These are phyloP conservation scores for Fonsecaea monophora DNA, from an alignment of 2,329 filamentous ascomycete genomes.

Conservation along the genomic window DNA sequence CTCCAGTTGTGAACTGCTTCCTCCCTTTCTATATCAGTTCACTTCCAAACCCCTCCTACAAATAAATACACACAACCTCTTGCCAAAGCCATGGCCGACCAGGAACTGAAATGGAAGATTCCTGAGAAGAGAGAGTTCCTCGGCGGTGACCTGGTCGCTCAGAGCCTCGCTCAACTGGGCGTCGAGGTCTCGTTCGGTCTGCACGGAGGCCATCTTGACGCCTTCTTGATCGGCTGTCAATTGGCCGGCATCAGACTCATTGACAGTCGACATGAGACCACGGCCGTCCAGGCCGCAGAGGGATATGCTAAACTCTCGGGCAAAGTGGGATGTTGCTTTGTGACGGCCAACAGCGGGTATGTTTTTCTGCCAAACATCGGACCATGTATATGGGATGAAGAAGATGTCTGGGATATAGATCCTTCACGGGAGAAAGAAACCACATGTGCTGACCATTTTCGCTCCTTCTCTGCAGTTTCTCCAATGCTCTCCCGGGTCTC, in stretches of 20 bases:
- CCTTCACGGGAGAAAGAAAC: neutral
- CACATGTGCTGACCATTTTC: neutral
- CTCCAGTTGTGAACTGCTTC: too few relatives aligned
- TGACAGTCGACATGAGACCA: constrained; percentile 57
- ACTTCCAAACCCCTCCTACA: neutral
- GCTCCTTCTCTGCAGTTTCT: constrained; percentile 46
- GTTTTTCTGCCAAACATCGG: constrained; percentile 19
- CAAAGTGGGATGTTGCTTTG: constrained; percentile 55
- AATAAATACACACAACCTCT: neutral
- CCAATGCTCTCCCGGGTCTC: constrained; percentile 55
- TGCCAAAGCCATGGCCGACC: constrained; percentile 14
- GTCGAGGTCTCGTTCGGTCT: constrained; percentile 56
- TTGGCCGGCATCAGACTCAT: constrained; percentile 52
- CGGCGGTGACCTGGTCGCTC: constrained; percentile 56
- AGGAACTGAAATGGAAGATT: constrained; percentile 32
- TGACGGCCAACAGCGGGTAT: constrained; percentile 58
- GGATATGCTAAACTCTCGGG: constrained; percentile 54
- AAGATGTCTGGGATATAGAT: too few relatives aligned
- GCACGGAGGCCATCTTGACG: constrained; percentile 58
- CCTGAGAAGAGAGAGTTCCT: constrained; percentile 51
- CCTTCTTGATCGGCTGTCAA: constrained; percentile 55
- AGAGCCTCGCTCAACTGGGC: constrained; percentile 52
- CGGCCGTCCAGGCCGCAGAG: constrained; percentile 57
- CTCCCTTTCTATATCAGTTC: neutral
- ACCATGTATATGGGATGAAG: neutral